Percentiles rank a stretch among this genome's conserved stretches.
Conservation (phyloP, 2,329 filamentous ascomycete species). For the Talaromyces funiculosus region DNA sequence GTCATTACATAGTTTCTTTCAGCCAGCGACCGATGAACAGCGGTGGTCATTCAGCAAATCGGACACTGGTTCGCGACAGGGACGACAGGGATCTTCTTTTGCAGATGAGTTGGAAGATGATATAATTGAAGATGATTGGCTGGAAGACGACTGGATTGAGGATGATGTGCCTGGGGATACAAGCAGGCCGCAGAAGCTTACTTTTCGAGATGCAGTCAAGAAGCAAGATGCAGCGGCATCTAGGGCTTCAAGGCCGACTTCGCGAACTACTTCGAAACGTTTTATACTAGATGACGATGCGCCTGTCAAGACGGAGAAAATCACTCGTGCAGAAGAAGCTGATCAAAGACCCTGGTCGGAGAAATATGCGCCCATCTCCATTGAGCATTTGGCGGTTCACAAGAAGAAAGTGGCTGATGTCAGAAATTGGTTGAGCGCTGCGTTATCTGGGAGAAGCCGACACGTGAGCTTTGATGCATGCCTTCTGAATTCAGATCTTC, state of each 20-base stretch:
- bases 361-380: conserved; percentile 65
- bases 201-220: neutral
- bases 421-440: conserved; percentile 71
- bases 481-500: neutral
- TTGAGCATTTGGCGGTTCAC: conserved; percentile 87
- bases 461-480: conserved; percentile 25
- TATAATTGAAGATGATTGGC: conserved; percentile 35
- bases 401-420: conserved; percentile 92
- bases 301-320: neutral
- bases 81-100: neutral
- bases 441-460: conserved; percentile 54
- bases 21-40: conserved; percentile 34
- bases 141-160: conserved; percentile 31
- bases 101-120: conserved; percentile 29
- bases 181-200: neutral
- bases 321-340: conserved; percentile 32
- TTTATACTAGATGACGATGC: conserved; percentile 4
- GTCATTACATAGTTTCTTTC: conserved; percentile 40
- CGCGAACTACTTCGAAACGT: neutral
- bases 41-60: conserved; percentile 32
- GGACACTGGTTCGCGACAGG: conserved; percentile 16
- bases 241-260: conserved; percentile 22
- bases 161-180: conserved; percentile 21
- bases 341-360: conserved; percentile 81
- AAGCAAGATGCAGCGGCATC: neutral